Conservation (phyloP, 495 filamentous ascomycete genomes). For the Neurospora sp. region DNA sequence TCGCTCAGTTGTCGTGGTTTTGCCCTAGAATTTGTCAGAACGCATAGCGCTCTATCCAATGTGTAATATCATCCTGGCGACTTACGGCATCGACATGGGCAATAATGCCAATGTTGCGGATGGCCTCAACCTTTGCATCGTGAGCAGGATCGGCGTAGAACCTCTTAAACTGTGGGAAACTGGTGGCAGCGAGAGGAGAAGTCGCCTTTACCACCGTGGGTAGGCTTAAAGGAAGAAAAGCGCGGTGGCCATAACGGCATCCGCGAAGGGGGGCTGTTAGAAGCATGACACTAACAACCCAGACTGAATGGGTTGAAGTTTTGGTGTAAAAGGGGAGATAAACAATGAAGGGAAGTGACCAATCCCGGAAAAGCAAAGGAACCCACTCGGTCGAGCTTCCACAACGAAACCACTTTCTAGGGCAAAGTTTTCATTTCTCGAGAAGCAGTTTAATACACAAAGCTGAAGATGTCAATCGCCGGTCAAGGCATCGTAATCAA, state of each 20-base stretch:
- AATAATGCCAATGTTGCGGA: conserved; percentile 97
- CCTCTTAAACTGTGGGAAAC: background rate
- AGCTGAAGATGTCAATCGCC: background rate
- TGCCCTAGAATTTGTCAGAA: conserved; percentile 48
- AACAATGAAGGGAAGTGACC: background rate
- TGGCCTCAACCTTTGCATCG: conserved; percentile 35
- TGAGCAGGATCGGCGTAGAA: conserved; percentile 7
- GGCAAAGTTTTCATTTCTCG: background rate
- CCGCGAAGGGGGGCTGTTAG: background rate
- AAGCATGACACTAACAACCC: conserved; percentile 10
- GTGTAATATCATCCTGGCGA: conserved; percentile 5
- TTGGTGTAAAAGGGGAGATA: background rate
- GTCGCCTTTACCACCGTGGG: background rate
- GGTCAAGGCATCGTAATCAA: background rate
- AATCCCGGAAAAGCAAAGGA: background rate
- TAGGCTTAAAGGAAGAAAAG: background rate
- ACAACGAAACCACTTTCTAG: background rate
- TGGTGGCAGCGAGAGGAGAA: background rate
- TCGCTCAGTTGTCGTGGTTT: conserved; percentile 98
- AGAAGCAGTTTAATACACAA: background rate
- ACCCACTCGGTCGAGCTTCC: background rate
- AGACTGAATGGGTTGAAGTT: background rate
- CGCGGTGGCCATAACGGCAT: conserved; percentile 11
- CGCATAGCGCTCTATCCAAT: background rate
- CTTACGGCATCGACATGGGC: conserved; percentile 94